Base-by-base conservation (phyloP, 441 rosid species). In the Bocquillonia castaneifolia region DNA sequence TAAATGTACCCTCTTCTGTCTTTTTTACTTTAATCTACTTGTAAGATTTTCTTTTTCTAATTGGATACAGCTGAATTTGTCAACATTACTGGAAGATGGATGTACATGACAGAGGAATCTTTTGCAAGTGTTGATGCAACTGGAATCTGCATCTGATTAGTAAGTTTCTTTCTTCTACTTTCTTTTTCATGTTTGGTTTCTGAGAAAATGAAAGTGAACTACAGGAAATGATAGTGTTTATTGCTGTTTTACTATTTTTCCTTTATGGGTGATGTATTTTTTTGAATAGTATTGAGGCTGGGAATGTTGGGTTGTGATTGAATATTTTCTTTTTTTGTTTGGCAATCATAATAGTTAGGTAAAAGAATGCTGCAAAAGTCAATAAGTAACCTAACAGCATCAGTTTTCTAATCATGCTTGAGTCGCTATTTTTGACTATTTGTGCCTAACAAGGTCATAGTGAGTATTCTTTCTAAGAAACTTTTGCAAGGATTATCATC, bases 341-440 rank as follows among this genome's bases (percentile, higher is more conserved):
- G 59, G 36, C 72, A 68, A 67, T 50, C 62, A 66, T 37, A 20
- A n/a, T 22, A 26, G 80, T 73, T 73, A 66, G 76, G 73, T 70
- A 66, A 55, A 74, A 53, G 42, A 64, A 31, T 65, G 71, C 14
- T 45, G 4, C 37, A 72, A 70, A 80, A 84, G 88, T 87, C 86
- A 87, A 81, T 64, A 80, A 81, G 72, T 55, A 62, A 72, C 81
- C 81, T 69, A 75, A 80, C 67, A 70, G 72, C 78, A 72, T 65
- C 78, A 76, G 81, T 69, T 68, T 60, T 56, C 69, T 71, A 74
- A 8, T 69, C 68, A 52, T 22, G 23, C n/a, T 58, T 14, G 44
- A 82, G 74, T 60, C 65, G 78, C 73, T 73, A 71, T 52, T 82
- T 81, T 77, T 80, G 74, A 79, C 82, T 64, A 53, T 45, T 3